Evolutionary conservation across 768 basidiomycete species (phyloP).

Genomic region (Tulasnella sp.): DNA sequence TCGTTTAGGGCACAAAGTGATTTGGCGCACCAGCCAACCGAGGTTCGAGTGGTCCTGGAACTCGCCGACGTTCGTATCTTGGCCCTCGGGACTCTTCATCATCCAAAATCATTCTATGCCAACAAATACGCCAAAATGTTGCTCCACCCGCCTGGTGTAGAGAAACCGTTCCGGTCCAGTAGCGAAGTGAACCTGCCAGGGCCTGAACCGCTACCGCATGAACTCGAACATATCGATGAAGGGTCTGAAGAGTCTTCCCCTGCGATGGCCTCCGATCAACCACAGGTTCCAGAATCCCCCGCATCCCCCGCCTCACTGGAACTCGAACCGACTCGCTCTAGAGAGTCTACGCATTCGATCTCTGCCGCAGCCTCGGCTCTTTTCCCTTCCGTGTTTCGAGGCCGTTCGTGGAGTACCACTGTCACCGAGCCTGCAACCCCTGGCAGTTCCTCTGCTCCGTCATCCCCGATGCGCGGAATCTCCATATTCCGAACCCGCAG

Average conservation of each 20-base stretch:
- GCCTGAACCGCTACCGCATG: background rate
- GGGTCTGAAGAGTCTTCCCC: background rate
- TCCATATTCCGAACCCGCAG: constrained; percentile 14
- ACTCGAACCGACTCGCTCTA: constrained; percentile 2
- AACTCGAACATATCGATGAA: background rate
- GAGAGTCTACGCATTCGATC: constrained; percentile 13
- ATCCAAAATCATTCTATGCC: constrained; percentile 45
- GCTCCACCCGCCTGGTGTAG: constrained; percentile 55
- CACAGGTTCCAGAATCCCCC: background rate
- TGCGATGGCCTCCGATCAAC: background rate
- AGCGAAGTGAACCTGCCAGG: background rate
- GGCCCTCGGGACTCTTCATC: constrained; percentile 59
- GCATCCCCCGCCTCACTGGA: background rate
- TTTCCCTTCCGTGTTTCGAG: background rate
- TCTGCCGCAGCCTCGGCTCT: background rate
- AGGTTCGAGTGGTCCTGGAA: constrained; percentile 59
- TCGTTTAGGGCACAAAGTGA: constrained; percentile 54
- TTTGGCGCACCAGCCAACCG: constrained; percentile 57
- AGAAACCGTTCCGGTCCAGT: background rate
- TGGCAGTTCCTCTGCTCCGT: background rate
- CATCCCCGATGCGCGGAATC: background rate
- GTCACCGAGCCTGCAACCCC: background rate
- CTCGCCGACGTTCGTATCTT: constrained; percentile 65
- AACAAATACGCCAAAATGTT: constrained; percentile 64
- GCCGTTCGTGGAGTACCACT: background rate